Conservation (phyloP, 257 asterid species). For the Anisodus acutangulus region DNA sequence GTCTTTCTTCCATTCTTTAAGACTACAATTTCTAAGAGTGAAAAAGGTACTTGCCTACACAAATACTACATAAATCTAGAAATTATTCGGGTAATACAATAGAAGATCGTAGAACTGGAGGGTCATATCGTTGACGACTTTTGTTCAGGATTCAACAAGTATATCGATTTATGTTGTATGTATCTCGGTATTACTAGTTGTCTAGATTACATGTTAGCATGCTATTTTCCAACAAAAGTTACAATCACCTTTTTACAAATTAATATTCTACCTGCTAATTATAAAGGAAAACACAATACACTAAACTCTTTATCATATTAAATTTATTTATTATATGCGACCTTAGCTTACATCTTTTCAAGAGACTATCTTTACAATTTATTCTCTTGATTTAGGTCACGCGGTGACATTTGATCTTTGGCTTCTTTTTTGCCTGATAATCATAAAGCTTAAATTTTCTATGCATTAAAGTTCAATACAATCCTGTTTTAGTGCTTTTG, state of each 20-base stretch:
- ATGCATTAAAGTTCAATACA: not conserved
- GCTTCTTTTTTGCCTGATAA: not conserved
- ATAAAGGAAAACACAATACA: not conserved
- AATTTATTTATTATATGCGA: not conserved
- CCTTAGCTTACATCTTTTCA: not conserved
- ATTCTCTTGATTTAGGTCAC: not conserved
- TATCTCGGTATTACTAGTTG: no score
- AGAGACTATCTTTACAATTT: not conserved
- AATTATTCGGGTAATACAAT: no score
- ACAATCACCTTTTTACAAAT: not conserved
- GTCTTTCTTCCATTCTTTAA: no score
- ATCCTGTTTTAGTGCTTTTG: not conserved
- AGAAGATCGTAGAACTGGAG: no score
- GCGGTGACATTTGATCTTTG: not conserved
- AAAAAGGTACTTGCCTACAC: no score
- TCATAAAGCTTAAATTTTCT: not conserved
- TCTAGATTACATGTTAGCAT: no score
- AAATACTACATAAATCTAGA: no score
- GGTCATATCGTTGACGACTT: no score
- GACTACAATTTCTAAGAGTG: no score
- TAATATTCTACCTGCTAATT: not conserved
- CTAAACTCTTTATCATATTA: no score
- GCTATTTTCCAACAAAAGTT: not conserved
- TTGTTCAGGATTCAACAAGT: no score
- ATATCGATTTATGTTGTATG: no score